These are phyloP conservation scores for Elongisporangium undulatum DNA, from an alignment of 352 stramenopile genomes.

Conservation along the genomic window DNA sequence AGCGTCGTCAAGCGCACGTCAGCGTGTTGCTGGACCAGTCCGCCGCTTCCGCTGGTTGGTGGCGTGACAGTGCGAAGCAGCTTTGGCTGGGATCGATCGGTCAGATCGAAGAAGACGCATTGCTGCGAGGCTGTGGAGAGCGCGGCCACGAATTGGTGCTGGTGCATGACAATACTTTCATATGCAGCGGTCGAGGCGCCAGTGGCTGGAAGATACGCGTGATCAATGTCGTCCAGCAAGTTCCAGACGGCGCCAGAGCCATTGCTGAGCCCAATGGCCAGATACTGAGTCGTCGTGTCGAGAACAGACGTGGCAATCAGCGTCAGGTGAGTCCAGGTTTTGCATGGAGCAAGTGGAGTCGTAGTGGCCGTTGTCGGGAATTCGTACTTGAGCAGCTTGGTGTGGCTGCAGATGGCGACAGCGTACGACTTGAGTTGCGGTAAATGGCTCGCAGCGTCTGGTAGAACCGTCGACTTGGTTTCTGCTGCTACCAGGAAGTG, in stretches of 20 bases:
- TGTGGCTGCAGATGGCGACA: constrained; percentile 24
- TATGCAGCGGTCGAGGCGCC: neutral
- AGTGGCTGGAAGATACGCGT: constrained; percentile 20
- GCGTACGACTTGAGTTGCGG: constrained; percentile 18
- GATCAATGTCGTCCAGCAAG: constrained; percentile 35
- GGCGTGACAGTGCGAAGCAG: constrained; percentile 29
- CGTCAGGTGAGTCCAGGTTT: constrained; percentile 33
- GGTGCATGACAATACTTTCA: constrained; percentile 16
- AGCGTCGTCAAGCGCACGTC: constrained; percentile 15
- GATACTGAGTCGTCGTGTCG: constrained; percentile 42
- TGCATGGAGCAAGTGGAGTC: constrained; percentile 3
- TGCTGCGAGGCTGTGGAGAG: constrained; percentile 29
- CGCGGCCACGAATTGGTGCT: constrained; percentile 20
- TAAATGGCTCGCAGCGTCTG: neutral
- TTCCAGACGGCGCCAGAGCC: constrained; percentile 52
- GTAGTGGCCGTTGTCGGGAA: constrained; percentile 5
- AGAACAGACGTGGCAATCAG: constrained; percentile 27
- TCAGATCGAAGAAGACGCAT: constrained; percentile 42
- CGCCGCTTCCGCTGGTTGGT: constrained; percentile 6
- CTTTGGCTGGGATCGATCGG: constrained; percentile 10
- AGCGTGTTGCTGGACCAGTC: neutral
- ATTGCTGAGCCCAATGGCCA: constrained; percentile 38
- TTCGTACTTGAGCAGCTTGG: constrained; percentile 31
- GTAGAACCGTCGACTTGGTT: neutral
- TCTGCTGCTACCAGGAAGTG: constrained; percentile 20